phyloP scores from a whole-genome alignment of 2,329 filamentous ascomycete species.

The Xylaria sp. region DNA sequence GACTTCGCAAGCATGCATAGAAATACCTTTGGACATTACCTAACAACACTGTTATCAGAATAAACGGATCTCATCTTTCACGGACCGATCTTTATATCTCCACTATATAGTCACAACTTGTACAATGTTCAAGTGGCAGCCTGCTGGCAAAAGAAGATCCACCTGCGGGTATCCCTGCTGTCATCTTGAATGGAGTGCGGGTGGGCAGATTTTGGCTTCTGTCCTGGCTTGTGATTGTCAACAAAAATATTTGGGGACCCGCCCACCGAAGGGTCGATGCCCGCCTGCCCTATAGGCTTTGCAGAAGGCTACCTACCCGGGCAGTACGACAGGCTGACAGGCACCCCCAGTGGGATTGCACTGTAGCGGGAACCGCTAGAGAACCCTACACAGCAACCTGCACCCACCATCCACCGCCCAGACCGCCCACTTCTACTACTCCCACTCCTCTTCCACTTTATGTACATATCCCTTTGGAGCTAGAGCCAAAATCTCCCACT shows the following conservation, averaged over 20 bases:
- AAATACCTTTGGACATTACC: background rate
- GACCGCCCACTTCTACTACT: background rate
- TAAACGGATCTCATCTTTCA: too few species aligned
- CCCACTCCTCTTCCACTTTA: conserved; percentile 2
- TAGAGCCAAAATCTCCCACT: conserved; percentile 35
- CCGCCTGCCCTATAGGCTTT: conserved; percentile 1
- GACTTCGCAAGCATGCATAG: background rate
- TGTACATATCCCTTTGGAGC: conserved; percentile 23
- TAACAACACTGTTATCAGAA: too few species aligned
- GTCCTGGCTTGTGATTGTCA: conserved; percentile 48
- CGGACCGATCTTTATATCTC: too few species aligned
- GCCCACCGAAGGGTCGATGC: conserved; percentile 27
- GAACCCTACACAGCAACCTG: too few species aligned
- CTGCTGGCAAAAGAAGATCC: conserved; percentile 9
- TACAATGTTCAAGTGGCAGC: conserved; percentile 21
- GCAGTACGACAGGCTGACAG: background rate
- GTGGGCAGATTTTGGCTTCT: conserved; percentile 7
- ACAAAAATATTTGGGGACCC: conserved; percentile 46
- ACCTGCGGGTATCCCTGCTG: background rate
- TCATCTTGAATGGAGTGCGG: conserved; percentile 15
- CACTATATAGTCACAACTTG: background rate
- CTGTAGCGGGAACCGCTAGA: background rate
- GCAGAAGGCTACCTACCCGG: background rate
- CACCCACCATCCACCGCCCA: background rate
- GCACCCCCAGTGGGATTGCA: background rate